Conservation (phyloP, 1,284 basidiomycete species). For the Flammula alnicola region DNA sequence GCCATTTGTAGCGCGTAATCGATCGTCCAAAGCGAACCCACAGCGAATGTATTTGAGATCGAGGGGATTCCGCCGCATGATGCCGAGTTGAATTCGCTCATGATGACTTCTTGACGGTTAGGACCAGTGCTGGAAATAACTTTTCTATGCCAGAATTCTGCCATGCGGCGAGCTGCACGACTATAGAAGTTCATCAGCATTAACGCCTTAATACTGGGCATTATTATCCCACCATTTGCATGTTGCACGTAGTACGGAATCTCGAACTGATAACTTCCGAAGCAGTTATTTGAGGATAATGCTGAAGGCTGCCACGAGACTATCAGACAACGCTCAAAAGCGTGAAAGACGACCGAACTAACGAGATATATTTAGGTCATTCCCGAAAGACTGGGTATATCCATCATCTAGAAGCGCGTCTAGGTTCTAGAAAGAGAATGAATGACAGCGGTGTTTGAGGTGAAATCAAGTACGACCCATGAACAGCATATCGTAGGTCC, state of each 20-base stretch:
- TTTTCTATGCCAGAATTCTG: conserved; percentile 44
- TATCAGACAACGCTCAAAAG: background rate
- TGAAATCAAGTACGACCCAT: conserved; percentile 42
- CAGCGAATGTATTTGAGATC: conserved; percentile 66
- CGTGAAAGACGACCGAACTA: conserved; percentile 16
- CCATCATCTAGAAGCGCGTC: conserved; percentile 46
- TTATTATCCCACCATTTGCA: conserved; percentile 35
- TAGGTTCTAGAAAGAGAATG: conserved; percentile 37
- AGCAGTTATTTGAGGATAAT: conserved; percentile 44
- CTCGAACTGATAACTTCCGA: conserved; percentile 31
- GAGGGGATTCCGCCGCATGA: conserved; percentile 61
- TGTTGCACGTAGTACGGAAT: conserved; percentile 43
- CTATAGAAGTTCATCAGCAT: conserved; percentile 22
- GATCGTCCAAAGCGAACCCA: conserved; percentile 60
- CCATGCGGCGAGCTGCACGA: conserved; percentile 47
- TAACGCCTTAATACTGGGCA: background rate
- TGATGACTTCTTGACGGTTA: conserved; percentile 46
- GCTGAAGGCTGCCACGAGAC: conserved; percentile 34
- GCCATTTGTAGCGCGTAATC: conserved; percentile 60
- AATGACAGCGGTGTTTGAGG: background rate
- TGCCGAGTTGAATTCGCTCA: conserved; percentile 71
- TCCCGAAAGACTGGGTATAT: conserved; percentile 41
- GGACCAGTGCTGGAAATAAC: conserved; percentile 29
- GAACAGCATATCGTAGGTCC: conserved; percentile 55
- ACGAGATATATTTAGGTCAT: conserved; percentile 53